Evolutionary conservation across 495 filamentous ascomycete species (phyloP).

Genomic region (Neurospora sp.): DNA sequence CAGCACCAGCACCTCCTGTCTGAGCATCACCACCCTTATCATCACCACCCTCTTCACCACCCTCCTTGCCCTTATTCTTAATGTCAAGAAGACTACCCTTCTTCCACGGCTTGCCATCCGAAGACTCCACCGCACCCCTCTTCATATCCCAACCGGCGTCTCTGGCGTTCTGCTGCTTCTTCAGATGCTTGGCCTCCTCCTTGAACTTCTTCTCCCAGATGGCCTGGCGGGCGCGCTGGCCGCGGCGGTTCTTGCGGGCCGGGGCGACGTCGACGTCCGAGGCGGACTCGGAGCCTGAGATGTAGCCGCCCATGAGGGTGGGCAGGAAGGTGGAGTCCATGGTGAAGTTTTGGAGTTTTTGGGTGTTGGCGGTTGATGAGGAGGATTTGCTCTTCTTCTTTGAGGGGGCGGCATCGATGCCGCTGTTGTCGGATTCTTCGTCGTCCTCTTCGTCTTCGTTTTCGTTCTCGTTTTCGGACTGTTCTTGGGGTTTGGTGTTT

Average conservation of each 20-base stretch:
- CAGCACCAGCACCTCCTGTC: constrained; percentile 1
- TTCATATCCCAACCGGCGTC: constrained; percentile 45
- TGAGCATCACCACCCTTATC: neutral
- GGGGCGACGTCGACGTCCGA: constrained; percentile 43
- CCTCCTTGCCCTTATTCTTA: neutral
- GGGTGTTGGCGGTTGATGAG: constrained; percentile 14
- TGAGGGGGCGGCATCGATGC: constrained; percentile 9
- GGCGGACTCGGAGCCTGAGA: constrained; percentile 69
- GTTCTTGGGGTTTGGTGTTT: constrained; percentile 3
- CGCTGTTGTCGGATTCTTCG: constrained; percentile 4
- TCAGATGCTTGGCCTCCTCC: constrained; percentile 25
- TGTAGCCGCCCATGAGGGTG: constrained; percentile 81
- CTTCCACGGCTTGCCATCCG: constrained; percentile 35
- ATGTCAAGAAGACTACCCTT: constrained; percentile 22
- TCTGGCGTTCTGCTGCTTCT: constrained; percentile 14
- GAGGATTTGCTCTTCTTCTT: constrained; percentile 8
- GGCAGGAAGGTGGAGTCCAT: constrained; percentile 68
- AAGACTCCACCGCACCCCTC: constrained; percentile 32
- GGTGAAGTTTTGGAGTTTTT: constrained; percentile 17
- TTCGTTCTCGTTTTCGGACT: neutral
- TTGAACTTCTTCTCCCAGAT: constrained; percentile 88
- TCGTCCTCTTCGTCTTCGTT: neutral
- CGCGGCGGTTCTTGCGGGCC: constrained; percentile 68
- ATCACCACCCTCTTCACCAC: constrained; percentile 3
- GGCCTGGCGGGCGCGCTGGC: constrained; percentile 74